Base-by-base conservation (phyloP, 108 stramenopile species). In the Nitzschia sp. region DNA sequence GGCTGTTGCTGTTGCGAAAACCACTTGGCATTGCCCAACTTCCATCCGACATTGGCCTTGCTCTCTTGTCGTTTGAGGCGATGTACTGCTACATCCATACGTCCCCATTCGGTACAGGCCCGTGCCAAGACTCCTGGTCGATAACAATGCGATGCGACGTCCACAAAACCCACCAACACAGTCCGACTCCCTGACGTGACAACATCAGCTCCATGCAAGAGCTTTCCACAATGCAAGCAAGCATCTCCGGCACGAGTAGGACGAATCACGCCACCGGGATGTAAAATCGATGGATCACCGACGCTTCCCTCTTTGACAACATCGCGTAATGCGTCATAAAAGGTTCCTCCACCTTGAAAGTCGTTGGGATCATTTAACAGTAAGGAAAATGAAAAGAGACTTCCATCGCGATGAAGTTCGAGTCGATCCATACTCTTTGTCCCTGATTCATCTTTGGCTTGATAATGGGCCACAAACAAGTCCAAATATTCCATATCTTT, bases 391-490 rank as follows among this genome's bases (percentile, higher is more conserved):
- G 86, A 86, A 3, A 90, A 45, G n/a, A 90, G 57, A 3, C 83
- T 85, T 24, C 89, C 89, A 62, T 90, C 86, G 2, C 89, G 82
- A 80, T 90, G 89, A 47, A 74, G 54, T 65, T 88, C 85, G 9
- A 88, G 63, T 30, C 83, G 81, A 76, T 91, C 90, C 90, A 88
- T 88, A 17, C 80, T 86, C 36, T 64, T 54, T 6, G 66, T 73
- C 42, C 76, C 64, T 28, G n/a, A 46, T 29, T 54, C 68, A 6
- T 55, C 54, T 25, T 68, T 74, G 19, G 81, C 85, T 66, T 86
- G 75, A 74, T 91, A 91, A 55, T 84, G 79, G 0, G 84, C 83
- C 56, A 87, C 88, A 58, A 91, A 91, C 54, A 91, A 77, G 71
- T 91, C 90, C 46, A 84, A 53, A 59, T 66, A 88, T 2, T 73